A percentile compares a stretch with the other conserved stretches of the same genome.
Evolutionary conservation across 2,329 filamentous ascomycete species (phyloP).

Genomic region (Fusarium pseudograminearum): DNA sequence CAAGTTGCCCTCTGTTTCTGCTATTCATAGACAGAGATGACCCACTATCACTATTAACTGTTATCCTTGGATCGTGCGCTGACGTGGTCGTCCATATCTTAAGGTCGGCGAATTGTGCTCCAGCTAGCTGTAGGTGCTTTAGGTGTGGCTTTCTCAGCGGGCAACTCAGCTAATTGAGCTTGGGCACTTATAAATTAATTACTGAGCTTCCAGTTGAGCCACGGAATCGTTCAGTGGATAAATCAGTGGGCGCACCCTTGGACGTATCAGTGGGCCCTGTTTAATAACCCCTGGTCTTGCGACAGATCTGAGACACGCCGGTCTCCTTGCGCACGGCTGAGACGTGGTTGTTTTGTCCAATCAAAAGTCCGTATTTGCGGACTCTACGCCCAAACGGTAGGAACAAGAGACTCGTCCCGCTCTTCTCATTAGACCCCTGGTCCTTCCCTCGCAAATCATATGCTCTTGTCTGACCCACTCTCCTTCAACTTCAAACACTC

Average conservation of each 20-base stretch:
- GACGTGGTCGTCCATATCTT: conserved; percentile 41
- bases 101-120: conserved; percentile 27
- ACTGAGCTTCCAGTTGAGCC: conserved; percentile 33
- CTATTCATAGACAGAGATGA: conserved; percentile 33
- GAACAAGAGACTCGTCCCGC: conserved; percentile 42
- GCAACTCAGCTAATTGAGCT: not conserved
- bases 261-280: conserved; percentile 20
- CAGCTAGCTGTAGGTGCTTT: not conserved
- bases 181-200: conserved; percentile 3
- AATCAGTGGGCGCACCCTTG: conserved; percentile 13
- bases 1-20: conserved; percentile 20
- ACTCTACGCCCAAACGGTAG: conserved; percentile 45
- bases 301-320: conserved; percentile 59
- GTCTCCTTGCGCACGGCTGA: conserved; percentile 35
- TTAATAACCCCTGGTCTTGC: conserved; percentile 49
- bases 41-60: conserved; percentile 13
- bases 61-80: conserved; percentile 19
- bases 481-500: conserved; percentile 48
- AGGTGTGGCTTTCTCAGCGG: conserved; percentile 15
- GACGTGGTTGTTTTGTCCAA: conserved; percentile 26
- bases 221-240: conserved; percentile 18
- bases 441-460: conserved; percentile 42
- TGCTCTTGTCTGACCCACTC: conserved; percentile 27
- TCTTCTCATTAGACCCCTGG: conserved; percentile 32
- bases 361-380: conserved; percentile 5